Evolutionary conservation across 225 moss, liverwort and hornwort species (phyloP), one percentile per base, ranked within the genome.

Genomic region (Polytrichum commune): DNA sequence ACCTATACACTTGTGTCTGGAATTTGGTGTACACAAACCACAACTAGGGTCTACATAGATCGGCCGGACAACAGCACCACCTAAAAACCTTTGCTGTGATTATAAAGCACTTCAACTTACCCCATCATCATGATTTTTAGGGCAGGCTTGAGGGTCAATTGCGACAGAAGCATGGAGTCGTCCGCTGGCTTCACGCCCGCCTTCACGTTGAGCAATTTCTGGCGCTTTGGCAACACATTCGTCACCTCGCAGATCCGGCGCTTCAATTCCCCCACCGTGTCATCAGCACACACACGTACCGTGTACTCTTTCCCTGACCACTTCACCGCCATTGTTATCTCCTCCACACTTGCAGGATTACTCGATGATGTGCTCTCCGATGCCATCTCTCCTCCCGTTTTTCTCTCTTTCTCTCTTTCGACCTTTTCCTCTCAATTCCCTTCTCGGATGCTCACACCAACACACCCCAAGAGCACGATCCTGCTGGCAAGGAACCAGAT

Each of bases 51-150:
- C 10, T 38, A 38, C 38, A 38, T 46, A 46, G 46, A 46, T 46
- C 46, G 46, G 29, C 70, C 3, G 25, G 56, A 55, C 46, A 68
- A n/a, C 60, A 23, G 2, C 23, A 76, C 5, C 29, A 64, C 55
- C 66, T 19, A 54, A 74, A 61, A 30, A 0, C 1, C 1, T 5
- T 2, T 18, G 29, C 30, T 4, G 19, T 22, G 20, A 66, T 25
- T 26, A 2, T 18, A 62, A 9, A 75, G 5, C 38, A 28, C 13
- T 27, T 4, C 27, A 76, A 75, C 35, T 69, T 80, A 92, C 97
- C 97, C 98, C 87, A 98, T 91, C 98, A 98, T 98, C 67, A 93
- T 81, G 72, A 98, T 93, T 79, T 98, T 98, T 38, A 82, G 81
- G 75, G 84, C 88, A 6, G 91, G 88, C 76, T 98, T 98, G 68